Evolutionary conservation across 2,329 filamentous ascomycete genomes (phyloP).

Genomic region (Neurospora sp.): DNA sequence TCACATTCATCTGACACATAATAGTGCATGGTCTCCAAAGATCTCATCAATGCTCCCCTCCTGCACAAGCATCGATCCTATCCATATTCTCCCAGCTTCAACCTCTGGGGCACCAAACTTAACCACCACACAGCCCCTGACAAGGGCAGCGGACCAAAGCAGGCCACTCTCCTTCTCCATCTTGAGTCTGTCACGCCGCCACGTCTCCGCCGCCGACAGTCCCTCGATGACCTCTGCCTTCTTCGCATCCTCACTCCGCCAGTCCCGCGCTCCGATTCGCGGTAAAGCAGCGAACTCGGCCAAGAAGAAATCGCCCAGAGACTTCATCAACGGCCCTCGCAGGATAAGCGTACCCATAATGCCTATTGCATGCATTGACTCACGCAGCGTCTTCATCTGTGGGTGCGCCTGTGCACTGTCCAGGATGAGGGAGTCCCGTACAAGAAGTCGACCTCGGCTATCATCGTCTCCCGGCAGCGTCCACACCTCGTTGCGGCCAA

Average conservation of each 20-base stretch:
- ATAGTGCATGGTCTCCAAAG: slow-evolving; percentile 73
- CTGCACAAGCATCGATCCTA: slow-evolving; percentile 61
- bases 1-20: slow-evolving; percentile 55
- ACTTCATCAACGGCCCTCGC: slow-evolving; percentile 58
- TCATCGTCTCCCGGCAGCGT: slow-evolving; percentile 24
- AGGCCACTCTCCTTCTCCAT: slow-evolving; percentile 52
- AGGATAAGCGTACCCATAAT: slow-evolving; percentile 81
- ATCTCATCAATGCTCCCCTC: slow-evolving; percentile 61
- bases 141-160: slow-evolving; percentile 72
- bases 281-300: slow-evolving; percentile 69
- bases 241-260: slow-evolving; percentile 45
- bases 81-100: slow-evolving; percentile 72
- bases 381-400: slow-evolving; percentile 33
- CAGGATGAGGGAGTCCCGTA: slow-evolving; percentile 79
- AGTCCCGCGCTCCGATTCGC: slow-evolving; percentile 74
- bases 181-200: slow-evolving; percentile 45
- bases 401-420: slow-evolving; percentile 39
- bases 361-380: slow-evolving; percentile 64
- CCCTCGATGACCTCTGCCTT: slow-evolving; percentile 22
- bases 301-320: slow-evolving; percentile 65
- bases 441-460: slow-evolving; percentile 47
- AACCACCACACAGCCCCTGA: slow-evolving; percentile 77
- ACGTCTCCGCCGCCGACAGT: slow-evolving; percentile 35
- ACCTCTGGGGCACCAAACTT: slow-evolving; percentile 82
- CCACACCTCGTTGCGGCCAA: slow-evolving; percentile 85